Percentiles rank a stretch among this genome's conserved stretches.
Conservation (phyloP, 2,329 filamentous ascomycete genomes). For the Periconia digitata region DNA sequence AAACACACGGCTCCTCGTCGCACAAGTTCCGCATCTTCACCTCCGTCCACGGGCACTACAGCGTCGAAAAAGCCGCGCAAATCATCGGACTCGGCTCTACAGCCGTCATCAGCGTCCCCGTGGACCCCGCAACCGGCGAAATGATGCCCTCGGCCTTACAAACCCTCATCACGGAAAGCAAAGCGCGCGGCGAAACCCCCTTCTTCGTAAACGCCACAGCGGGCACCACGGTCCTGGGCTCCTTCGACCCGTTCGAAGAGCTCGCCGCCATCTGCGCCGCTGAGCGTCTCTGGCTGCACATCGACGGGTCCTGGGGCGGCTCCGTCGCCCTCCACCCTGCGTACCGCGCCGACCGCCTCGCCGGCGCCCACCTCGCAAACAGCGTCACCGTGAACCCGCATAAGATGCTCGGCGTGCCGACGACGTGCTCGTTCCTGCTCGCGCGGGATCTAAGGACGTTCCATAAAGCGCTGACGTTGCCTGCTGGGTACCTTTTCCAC, state of each 20-base stretch:
- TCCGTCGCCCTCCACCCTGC: conserved; percentile 70
- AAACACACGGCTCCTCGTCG: conserved; percentile 67
- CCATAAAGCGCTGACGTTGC: conserved; percentile 80
- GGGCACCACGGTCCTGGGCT: conserved; percentile 89
- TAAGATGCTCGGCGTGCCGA: conserved; percentile 92
- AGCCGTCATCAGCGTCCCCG: conserved; percentile 72
- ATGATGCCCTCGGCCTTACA: conserved; percentile 72
- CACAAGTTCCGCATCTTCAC: conserved; percentile 81
- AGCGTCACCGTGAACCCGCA: conserved; percentile 89
- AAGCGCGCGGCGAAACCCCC: conserved; percentile 71
- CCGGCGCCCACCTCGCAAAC: conserved; percentile 73
- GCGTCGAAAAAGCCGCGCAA: conserved; percentile 90
- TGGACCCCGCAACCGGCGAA: conserved; percentile 65
- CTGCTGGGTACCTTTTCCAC: conserved; percentile 71
- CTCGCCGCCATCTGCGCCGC: conserved; percentile 71
- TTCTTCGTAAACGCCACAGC: conserved; percentile 96
- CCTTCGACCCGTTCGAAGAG: conserved; percentile 76
- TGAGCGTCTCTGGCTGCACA: conserved; percentile 83
- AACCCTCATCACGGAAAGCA: conserved; percentile 62
- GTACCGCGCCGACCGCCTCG: conserved; percentile 62
- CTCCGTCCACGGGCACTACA: conserved; percentile 88
- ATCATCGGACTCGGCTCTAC: conserved; percentile 79
- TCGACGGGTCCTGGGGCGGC: conserved; percentile 92
- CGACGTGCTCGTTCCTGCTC: conserved; percentile 89
- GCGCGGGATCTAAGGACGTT: conserved; percentile 75